These are phyloP conservation scores for Fraxinus baroniana DNA, from an alignment of 305 asterid genomes.

Conservation along the genomic window DNA sequence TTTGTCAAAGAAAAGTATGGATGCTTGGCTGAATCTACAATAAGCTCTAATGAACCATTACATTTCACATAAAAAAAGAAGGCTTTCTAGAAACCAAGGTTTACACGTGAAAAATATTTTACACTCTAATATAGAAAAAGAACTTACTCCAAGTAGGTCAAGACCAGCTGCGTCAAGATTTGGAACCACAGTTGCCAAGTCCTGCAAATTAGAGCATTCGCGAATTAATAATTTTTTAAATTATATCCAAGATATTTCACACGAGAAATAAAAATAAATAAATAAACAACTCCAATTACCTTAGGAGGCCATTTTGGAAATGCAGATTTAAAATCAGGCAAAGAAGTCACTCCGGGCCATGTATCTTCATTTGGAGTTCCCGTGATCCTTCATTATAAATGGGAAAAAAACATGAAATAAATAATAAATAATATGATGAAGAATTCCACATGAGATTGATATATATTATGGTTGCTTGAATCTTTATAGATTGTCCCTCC, in stretches of 20 bases:
- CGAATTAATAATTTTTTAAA: neutral
- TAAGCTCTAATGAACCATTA: conserved; percentile 1
- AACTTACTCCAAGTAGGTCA: conserved; percentile 90
- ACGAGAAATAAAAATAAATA: neutral
- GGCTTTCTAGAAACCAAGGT: neutral
- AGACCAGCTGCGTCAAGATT: conserved; percentile 75
- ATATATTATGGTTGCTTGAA: neutral
- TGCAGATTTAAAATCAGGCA: conserved; percentile 88
- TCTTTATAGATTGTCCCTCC: neutral
- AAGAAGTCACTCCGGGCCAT: conserved; percentile 96
- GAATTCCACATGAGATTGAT: neutral
- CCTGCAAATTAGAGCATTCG: conserved; percentile 46
- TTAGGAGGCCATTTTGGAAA: conserved; percentile 87
- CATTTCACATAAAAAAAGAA: neutral
- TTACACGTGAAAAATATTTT: neutral
- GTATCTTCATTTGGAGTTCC: conserved; percentile 94
- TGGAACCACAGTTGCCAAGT: conserved; percentile 74
- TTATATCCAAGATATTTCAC: conserved; percentile 6
- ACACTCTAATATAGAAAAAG: neutral
- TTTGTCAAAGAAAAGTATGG: neutral
- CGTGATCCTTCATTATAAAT: conserved; percentile 53
- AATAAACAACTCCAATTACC: conserved; percentile 40
- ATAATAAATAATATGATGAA: neutral
- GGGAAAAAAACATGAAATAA: conserved; percentile 1
- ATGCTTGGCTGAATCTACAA: neutral